Base-by-base conservation (phyloP, 169 alveolate genomes). In the Plasmodium malariae region DNA sequence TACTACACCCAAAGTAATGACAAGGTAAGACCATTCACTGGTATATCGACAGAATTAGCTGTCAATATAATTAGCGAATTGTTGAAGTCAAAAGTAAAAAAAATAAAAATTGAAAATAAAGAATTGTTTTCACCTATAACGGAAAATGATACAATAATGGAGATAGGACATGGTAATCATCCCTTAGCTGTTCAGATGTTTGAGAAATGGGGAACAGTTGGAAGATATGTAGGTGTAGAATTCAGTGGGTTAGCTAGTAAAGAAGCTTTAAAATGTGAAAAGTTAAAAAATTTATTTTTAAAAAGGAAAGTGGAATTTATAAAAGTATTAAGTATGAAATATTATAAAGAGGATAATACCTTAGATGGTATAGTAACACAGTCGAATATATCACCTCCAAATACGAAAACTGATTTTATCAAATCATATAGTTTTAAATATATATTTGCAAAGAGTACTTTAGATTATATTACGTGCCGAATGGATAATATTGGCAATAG, bases 111-210 rank as follows among this genome's bases (percentile, higher is more conserved):
- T 1, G 76, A 78, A 1, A 40, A 78, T 51, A 78, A 78, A 43
- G 89, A 78, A 36, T 78, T 17, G 21, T 62, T 49, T 28, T 78
- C 89, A 28, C 89, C 89, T 6, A 57, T 91, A 67, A 74, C 62
- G 2, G 71, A 55, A 30, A 30, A 57, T 28, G 96, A 94, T 32
- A 43, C 88, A 12, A 70, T 94, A 24, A 69, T 94, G 70, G 96
- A 94, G 57, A 88, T 94, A 36, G 96, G 96, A 30, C 96, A 94
- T 73, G 96, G 96, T 11, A 94, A 94, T 60, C 95, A 91, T 37
- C 96, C 96, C 2, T 86, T 94, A 43, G 76, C 93, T 30, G 92
- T 93, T 73, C 95, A 94, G 59, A 59, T 94, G 62, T 34, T 55
- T 63, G 87, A 87, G 28, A 37, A 74, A 21, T 92, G 89, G 89